Conservation (phyloP, 2,329 filamentous ascomycete genomes). For the Aureobasidium leucospermi region DNA sequence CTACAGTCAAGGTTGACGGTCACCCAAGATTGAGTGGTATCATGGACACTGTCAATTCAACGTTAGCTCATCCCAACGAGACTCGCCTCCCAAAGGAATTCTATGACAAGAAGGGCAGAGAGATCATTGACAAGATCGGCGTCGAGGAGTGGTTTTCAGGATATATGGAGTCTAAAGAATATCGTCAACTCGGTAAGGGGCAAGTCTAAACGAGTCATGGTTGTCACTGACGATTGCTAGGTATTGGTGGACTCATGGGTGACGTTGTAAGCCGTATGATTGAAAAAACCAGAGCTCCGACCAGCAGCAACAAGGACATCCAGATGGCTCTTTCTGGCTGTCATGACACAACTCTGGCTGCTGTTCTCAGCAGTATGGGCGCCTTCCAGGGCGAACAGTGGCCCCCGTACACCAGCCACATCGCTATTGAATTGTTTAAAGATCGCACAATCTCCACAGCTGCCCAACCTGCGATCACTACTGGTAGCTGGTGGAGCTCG, state of each 20-base stretch:
- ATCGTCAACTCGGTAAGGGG: conserved; percentile 3
- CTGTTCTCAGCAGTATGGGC: conserved; percentile 67
- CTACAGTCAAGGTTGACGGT: conserved; percentile 71
- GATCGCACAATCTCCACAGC: conserved; percentile 29
- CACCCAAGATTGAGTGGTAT: conserved; percentile 77
- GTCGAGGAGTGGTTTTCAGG: conserved; percentile 80
- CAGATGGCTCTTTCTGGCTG: conserved; percentile 78
- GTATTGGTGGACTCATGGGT: conserved; percentile 77
- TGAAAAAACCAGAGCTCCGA: conserved; percentile 31
- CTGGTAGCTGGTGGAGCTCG: conserved; percentile 29
- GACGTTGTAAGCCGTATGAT: conserved; percentile 60
- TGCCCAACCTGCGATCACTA: conserved; percentile 22
- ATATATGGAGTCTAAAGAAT: conserved; percentile 4
- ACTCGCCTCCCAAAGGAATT: conserved; percentile 79
- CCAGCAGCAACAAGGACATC: conserved; percentile 44
- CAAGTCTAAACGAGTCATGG: not conserved
- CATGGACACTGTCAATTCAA: conserved; percentile 90
- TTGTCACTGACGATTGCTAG: conserved; percentile 55
- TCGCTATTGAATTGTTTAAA: conserved; percentile 85
- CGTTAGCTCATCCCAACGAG: conserved; percentile 70
- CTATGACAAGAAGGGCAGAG: conserved; percentile 66
- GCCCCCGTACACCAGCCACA: conserved; percentile 89
- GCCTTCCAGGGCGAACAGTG: conserved; percentile 64
- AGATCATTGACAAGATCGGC: conserved; percentile 63
- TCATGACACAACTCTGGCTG: conserved; percentile 89